Evolutionary conservation across 352 stramenopile genomes (phyloP).

Genomic region (Pythium myriotylum): DNA sequence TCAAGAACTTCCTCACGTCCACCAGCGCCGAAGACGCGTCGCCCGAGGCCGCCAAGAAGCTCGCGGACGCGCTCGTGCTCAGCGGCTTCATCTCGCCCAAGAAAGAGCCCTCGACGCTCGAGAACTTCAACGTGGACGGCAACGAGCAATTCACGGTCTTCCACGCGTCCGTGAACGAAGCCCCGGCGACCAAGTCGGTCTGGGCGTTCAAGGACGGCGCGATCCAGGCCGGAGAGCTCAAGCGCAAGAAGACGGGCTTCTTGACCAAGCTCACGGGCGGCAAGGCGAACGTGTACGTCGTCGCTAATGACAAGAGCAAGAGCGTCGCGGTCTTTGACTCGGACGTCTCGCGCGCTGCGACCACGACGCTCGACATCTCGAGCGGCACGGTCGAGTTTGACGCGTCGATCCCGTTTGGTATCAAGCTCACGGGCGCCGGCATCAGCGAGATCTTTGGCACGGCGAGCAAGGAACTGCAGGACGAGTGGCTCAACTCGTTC

Average conservation of each 20-base stretch:
- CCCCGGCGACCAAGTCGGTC: constrained; percentile 17
- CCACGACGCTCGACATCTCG: constrained; percentile 26
- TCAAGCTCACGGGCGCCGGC: constrained; percentile 23
- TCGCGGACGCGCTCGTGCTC: constrained; percentile 29
- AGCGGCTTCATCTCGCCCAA: constrained; percentile 21
- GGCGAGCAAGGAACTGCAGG: constrained; percentile 30
- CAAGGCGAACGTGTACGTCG: constrained; percentile 23
- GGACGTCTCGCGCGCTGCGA: constrained; percentile 20
- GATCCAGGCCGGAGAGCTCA: constrained; percentile 30
- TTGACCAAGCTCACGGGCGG: constrained; percentile 24
- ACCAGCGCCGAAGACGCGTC: constrained; percentile 22
- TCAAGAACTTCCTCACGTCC: constrained; percentile 16
- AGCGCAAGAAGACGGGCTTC: constrained; percentile 28
- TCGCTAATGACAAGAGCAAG: constrained; percentile 31
- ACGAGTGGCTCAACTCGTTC: constrained; percentile 43
- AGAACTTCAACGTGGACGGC: constrained; percentile 22
- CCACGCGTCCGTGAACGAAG: constrained; percentile 12
- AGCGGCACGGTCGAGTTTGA: constrained; percentile 29
- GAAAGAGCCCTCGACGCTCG: constrained; percentile 21
- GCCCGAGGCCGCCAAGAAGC: constrained; percentile 18
- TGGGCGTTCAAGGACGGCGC: constrained; percentile 28
- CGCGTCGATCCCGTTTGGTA: constrained; percentile 17
- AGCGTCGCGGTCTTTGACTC: constrained; percentile 25
- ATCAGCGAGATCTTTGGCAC: constrained; percentile 23
- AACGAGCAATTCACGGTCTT: constrained; percentile 20